Evolutionary conservation across 2,329 filamentous ascomycete species (phyloP), one percentile per base, ranked within the genome.

Genomic region (Phialemonium atrogriseum): DNA sequence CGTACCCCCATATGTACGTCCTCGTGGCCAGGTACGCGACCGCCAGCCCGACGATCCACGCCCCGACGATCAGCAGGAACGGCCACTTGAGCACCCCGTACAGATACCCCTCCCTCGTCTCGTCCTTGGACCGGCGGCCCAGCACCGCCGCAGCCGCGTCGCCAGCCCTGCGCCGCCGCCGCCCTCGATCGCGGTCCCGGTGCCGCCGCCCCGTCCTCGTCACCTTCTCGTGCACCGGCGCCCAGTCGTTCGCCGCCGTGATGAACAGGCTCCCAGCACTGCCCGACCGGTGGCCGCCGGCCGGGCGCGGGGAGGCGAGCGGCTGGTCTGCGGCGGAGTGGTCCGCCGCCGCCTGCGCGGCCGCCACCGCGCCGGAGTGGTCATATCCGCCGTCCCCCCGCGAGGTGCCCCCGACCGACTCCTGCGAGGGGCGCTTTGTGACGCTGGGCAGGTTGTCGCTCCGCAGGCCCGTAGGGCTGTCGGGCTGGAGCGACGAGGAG

Each of bases 241-340:
- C 80, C 91, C 91, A 98, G 64, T 98, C 91, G 55, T 94, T 94
- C 51, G 93, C 77, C 24, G 91, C 89, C 4, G 85, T 84, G 47
- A 96, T 85, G 52, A 88, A 87, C 30, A 74, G 44, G 30, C 42
- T 44, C 36, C 39, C 36, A 27, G 20, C 36, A 28, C 30, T 39
- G 24, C 32, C 24, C 29, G 5, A 25, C 25, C 30, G 12, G 9
- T 31, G 37, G n/a, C n/a, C 22, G 25, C 30, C 10, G 24, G 17
- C 23, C 20, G 1, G 47, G 34, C 2, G 39, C 40, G 9, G 45
- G 22, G n/a, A 49, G 35, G 27, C 63, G 56, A 15, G 58, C 54
- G 4, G 60, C 58, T 1, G 58, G n/a, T n/a, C 57, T 13, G 58
- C 55, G 1, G 58, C 59, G 0, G 57, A 54, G 3, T 57, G 51